phyloP scores from a whole-genome alignment of 2,329 filamentous ascomycete species.

The Laburnicola sp. region DNA sequence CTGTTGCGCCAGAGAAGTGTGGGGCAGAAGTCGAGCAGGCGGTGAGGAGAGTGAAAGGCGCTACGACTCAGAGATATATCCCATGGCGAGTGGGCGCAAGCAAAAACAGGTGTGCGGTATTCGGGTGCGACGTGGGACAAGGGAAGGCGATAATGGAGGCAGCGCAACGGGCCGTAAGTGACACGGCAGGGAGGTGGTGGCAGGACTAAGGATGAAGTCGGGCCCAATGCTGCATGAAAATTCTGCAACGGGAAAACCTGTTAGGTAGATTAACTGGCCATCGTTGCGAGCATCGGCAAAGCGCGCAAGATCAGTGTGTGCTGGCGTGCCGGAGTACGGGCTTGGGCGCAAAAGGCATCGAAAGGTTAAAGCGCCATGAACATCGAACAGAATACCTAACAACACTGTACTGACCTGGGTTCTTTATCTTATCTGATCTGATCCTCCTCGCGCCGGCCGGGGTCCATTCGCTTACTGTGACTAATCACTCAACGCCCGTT shows the following conservation, averaged over 20 bases:
- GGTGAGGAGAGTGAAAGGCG: slow-evolving; percentile 33
- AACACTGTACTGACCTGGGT: not conserved
- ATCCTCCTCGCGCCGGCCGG: slow-evolving; percentile 15
- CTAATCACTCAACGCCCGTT: no score
- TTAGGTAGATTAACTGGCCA: slow-evolving; percentile 17
- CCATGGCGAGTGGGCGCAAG: slow-evolving; percentile 19
- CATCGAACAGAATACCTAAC: no score
- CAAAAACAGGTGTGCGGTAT: slow-evolving; percentile 12
- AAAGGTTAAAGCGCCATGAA: not conserved
- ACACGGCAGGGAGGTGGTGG: slow-evolving; percentile 21
- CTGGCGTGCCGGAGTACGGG: slow-evolving; percentile 14
- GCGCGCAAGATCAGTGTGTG: slow-evolving; percentile 18
- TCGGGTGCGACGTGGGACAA: slow-evolving; percentile 24
- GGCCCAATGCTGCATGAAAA: slow-evolving; percentile 28
- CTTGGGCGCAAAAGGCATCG: slow-evolving; percentile 10
- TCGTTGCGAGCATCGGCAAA: slow-evolving; percentile 21
- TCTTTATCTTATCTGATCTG: slow-evolving; percentile 38
- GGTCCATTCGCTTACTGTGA: no score
- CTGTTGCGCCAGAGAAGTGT: slow-evolving; percentile 25
- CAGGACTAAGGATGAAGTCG: slow-evolving; percentile 24
- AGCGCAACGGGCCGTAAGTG: slow-evolving; percentile 19
- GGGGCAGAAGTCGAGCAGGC: slow-evolving; percentile 30
- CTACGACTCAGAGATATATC: slow-evolving; percentile 24
- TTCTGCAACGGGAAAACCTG: slow-evolving; percentile 34
- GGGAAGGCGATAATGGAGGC: slow-evolving; percentile 20